phyloP scores from a whole-genome alignment of 2,329 filamentous ascomycete genomes.

The Neocatenulostroma microsporum region DNA sequence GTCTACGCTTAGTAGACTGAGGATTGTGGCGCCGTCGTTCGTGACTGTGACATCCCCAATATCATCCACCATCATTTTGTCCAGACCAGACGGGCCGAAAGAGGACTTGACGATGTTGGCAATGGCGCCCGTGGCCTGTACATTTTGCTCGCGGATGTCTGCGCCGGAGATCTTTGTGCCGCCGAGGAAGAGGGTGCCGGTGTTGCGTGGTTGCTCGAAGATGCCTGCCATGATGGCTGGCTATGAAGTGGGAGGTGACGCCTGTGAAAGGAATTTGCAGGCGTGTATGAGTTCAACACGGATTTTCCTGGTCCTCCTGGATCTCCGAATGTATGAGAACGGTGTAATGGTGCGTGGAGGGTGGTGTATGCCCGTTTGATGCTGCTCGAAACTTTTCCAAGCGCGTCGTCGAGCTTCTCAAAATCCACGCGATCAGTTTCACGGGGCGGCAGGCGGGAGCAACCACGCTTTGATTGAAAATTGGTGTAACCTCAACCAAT shows the following conservation, averaged over 20 bases:
- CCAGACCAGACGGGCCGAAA: slow-evolving; percentile 90
- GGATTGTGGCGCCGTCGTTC: slow-evolving; percentile 95
- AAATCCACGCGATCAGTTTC: too few relatives aligned
- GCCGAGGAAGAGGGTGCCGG: slow-evolving; percentile 90
- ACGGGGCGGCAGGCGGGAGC: too few relatives aligned
- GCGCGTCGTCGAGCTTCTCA: too few relatives aligned
- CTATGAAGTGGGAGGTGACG: not conserved
- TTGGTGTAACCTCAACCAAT: too few relatives aligned
- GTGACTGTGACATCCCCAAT: slow-evolving; percentile 99
- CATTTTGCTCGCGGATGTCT: slow-evolving; percentile 97
- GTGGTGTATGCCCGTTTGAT: too few relatives aligned
- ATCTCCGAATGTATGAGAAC: too few relatives aligned
- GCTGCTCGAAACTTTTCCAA: too few relatives aligned
- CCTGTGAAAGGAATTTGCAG: too few relatives aligned
- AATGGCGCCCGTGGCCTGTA: slow-evolving; percentile 91
- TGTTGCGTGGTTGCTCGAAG: slow-evolving; percentile 88
- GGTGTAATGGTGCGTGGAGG: too few relatives aligned
- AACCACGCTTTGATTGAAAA: too few relatives aligned
- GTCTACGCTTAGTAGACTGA: slow-evolving; percentile 90
- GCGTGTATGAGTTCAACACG: too few relatives aligned
- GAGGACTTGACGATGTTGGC: slow-evolving; percentile 99
- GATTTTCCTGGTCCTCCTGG: too few relatives aligned
- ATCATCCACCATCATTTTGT: slow-evolving; percentile 99
- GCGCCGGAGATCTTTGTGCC: slow-evolving; percentile 95
- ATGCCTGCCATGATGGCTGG: slow-evolving; percentile 69